These are phyloP conservation scores for Carallia pectinifolia DNA, from an alignment of 345 rosid species.

Conservation along the genomic window DNA sequence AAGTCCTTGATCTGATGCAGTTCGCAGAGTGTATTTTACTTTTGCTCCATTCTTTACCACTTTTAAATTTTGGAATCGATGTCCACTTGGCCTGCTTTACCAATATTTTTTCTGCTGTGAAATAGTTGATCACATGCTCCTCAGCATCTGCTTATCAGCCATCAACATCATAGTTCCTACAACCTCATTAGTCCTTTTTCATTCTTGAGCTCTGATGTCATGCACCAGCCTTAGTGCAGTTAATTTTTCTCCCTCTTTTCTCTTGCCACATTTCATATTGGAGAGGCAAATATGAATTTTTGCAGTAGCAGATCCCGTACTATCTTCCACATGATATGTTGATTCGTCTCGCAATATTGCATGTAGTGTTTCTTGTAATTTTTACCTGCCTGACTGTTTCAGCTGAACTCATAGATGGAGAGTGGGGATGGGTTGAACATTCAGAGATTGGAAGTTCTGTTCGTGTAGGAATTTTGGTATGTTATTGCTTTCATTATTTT, in stretches of 20 bases:
- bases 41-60: too few relatives aligned
- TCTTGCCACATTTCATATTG: conserved; percentile 51
- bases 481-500: conserved; percentile 4
- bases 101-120: too few relatives aligned
- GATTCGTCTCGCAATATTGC: conserved; percentile 8
- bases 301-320: conserved; percentile 82
- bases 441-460: conserved; percentile 46
- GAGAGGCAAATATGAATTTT: conserved; percentile 84
- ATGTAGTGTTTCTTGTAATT: conserved; percentile 2
- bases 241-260: neutral
- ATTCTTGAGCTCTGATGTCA: neutral
- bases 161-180: too few relatives aligned
- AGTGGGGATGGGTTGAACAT: conserved; percentile 82
- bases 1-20: conserved; percentile 86
- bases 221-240: neutral
- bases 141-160: too few relatives aligned
- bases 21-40: conserved; percentile 61
- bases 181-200: too few relatives aligned
- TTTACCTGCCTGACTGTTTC: conserved; percentile 18
- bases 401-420: conserved; percentile 56
- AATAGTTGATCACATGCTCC: too few relatives aligned
- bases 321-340: conserved; percentile 82
- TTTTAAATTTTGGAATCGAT: too few relatives aligned
- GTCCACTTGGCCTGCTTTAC: too few relatives aligned
- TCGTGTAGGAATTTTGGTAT: conserved; percentile 89